Evolutionary conservation across 2,329 filamentous ascomycete species (phyloP), one percentile per base, ranked within the genome.

Genomic region (Venturia oleaginea): DNA sequence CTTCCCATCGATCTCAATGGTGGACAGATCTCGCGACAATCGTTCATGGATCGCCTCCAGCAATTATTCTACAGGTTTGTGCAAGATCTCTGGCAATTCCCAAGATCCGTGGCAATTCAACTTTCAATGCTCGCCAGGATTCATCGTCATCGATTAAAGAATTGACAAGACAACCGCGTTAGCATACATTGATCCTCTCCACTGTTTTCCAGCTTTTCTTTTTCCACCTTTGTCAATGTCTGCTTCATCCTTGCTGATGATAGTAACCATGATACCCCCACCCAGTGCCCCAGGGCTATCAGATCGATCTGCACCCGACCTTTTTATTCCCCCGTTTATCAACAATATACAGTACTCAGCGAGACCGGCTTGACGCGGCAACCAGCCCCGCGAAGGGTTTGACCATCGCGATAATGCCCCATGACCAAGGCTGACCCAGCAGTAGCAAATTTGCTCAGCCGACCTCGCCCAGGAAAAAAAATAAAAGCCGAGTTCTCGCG

Each of bases 391-490:
- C 51, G 34, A 40, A 40, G 38, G 4, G 10, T 8, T 24, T 48
- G 19, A 22, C 43, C 43, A 48, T 48, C 43, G 43, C 22, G 13
- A 19, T 19, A 17, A 10, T 32, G 43, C 5, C 43, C 19, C 19
- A 34, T 57, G 51, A 57, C 27, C 51, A 57, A 57, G 51, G 51
- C 19, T 57, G 51, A 57, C 30, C 51, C 51, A 34, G 30, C 15
- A 57, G 15, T 3, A 32, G 51, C 51, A 37, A 57, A n/a, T 57
- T 34, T 57, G 34, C 51, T 34, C 30, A 22, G 27, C 51, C 51
- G 51, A 34, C 15, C 30, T 57, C 30, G 15, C 46, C 46, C 8
- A 22, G 51, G 24, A 19, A 17, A n/a, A 32, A 57, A 34, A 34
- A 6, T 5, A n/a, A 32, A n/a, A 34, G 5, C 51, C 51, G 51